Percentiles rank a stretch among this genome's conserved stretches.
phyloP scores from a whole-genome alignment of 2,329 filamentous ascomycete species.

The Nannizziopsis barbatae region DNA sequence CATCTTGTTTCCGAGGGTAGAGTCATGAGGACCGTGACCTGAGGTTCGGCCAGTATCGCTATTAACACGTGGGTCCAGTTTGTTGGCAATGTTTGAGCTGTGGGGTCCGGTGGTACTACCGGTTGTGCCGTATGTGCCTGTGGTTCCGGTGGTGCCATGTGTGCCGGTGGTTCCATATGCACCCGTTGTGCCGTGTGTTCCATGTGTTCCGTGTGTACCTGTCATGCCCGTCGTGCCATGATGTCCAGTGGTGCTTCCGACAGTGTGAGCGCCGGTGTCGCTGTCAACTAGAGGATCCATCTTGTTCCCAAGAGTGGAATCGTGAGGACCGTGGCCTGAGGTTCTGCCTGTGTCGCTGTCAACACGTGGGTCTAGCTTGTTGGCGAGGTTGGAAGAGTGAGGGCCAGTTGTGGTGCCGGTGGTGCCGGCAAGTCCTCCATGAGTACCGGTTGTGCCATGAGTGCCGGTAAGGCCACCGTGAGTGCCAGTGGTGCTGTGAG shows the following conservation, averaged over 20 bases:
- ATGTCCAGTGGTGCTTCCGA: constrained; percentile 1
- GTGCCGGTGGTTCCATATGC: constrained; percentile 12
- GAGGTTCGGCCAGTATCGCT: neutral
- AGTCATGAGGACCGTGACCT: constrained; percentile 1
- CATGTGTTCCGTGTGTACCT: neutral
- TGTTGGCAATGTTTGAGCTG: neutral
- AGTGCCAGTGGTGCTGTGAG: neutral
- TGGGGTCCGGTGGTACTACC: neutral
- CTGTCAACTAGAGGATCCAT: constrained; percentile 3
- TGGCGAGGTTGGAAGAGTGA: constrained; percentile 14
- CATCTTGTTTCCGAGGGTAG: constrained; percentile 14
- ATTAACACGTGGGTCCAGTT: neutral
- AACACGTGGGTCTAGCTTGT: constrained; percentile 17
- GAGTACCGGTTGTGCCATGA: neutral
- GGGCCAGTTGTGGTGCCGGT: constrained; percentile 8
- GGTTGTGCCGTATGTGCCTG: constrained; percentile 2
- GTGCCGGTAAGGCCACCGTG: constrained; percentile 14
- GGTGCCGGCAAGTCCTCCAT: neutral
- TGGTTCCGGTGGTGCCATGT: neutral
- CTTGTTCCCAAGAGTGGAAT: neutral
- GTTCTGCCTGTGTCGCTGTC: constrained; percentile 12
- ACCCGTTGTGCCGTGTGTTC: neutral
- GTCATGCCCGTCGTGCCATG: neutral
- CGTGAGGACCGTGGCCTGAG: neutral
- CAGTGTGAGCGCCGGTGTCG: neutral